Percentiles rank a stretch among this genome's conserved stretches.
phyloP scores from a whole-genome alignment of 2,329 filamentous ascomycete species.

The Ceratocystiopsis minuta region DNA sequence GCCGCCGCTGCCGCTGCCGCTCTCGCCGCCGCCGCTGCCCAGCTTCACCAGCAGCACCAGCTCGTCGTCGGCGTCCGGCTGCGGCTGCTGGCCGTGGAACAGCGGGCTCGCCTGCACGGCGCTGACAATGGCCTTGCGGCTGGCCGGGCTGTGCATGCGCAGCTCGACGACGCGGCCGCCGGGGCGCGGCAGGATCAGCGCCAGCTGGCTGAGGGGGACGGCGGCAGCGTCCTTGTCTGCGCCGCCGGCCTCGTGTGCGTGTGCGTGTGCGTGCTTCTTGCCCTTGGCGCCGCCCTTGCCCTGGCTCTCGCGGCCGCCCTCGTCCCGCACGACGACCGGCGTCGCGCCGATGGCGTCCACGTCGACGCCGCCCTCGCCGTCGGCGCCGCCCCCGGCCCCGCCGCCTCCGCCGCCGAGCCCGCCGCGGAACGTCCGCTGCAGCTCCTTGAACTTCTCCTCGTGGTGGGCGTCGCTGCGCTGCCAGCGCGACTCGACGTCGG shows the following conservation, averaged over 20 bases:
- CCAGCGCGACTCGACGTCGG: slow-evolving; percentile 10
- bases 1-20: neutral
- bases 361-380: slow-evolving; percentile 6
- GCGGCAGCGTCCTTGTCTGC: neutral
- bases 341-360: slow-evolving; percentile 9
- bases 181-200: slow-evolving; percentile 9
- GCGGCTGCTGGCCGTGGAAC: slow-evolving; percentile 16
- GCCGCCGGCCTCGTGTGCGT: neutral
- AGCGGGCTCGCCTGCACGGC: slow-evolving; percentile 9
- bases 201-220: slow-evolving; percentile 9
- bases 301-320: neutral
- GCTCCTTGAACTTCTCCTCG: slow-evolving; percentile 9
- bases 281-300: neutral
- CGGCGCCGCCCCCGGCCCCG: slow-evolving; percentile 7
- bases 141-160: slow-evolving; percentile 9
- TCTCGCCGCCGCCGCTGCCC: slow-evolving; percentile 21
- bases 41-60: slow-evolving; percentile 37
- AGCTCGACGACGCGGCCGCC: slow-evolving; percentile 11
- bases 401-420: slow-evolving; percentile 2
- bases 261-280: too few relatives aligned
- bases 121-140: slow-evolving; percentile 9
- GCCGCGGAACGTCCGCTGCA: slow-evolving; percentile 5
- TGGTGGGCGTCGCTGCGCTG: slow-evolving; percentile 8
- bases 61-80: slow-evolving; percentile 38
- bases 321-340: slow-evolving; percentile 4